Evolutionary conservation across 2,329 filamentous ascomycete species (phyloP).

Genomic region (Sporothrix protearum): DNA sequence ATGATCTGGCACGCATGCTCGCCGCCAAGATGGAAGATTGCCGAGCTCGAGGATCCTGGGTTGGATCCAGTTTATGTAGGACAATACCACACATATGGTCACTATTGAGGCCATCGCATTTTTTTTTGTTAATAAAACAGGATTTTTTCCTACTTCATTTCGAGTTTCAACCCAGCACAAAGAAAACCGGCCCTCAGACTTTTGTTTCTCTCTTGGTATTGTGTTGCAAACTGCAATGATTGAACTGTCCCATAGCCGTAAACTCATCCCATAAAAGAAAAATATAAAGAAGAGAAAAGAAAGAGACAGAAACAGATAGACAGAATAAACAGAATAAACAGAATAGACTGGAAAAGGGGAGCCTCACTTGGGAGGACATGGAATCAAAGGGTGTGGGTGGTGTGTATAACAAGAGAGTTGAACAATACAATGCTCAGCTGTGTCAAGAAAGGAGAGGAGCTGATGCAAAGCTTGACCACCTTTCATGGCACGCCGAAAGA

Average conservation of each 20-base stretch:
- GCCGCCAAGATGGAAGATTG: not conserved
- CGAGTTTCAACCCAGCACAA: conserved; percentile 23
- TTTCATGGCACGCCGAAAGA: not conserved
- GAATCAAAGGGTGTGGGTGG: not conserved
- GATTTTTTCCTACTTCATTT: conserved; percentile 20
- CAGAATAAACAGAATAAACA: too few relatives aligned
- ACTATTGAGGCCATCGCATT: not conserved
- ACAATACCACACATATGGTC: not conserved
- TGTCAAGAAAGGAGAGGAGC: not conserved
- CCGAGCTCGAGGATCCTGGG: too few relatives aligned
- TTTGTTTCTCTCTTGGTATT: not conserved
- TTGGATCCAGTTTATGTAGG: not conserved
- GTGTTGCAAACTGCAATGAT: not conserved
- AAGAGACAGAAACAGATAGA: not conserved
- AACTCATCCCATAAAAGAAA: conserved; percentile 29
- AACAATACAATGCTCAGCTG: conserved; percentile 27
- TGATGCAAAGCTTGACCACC: not conserved
- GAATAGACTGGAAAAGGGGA: conserved; percentile 9
- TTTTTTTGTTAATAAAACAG: not conserved
- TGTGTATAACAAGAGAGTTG: conserved; percentile 20
- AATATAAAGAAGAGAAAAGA: not conserved
- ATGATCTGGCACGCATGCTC: not conserved
- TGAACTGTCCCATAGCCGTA: conserved; percentile 28
- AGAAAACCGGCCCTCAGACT: conserved; percentile 22
- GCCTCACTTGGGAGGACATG: not conserved